These are phyloP conservation scores for Paradendryphiella salina DNA, from an alignment of 2,329 filamentous ascomycete genomes.

Conservation along the genomic window DNA sequence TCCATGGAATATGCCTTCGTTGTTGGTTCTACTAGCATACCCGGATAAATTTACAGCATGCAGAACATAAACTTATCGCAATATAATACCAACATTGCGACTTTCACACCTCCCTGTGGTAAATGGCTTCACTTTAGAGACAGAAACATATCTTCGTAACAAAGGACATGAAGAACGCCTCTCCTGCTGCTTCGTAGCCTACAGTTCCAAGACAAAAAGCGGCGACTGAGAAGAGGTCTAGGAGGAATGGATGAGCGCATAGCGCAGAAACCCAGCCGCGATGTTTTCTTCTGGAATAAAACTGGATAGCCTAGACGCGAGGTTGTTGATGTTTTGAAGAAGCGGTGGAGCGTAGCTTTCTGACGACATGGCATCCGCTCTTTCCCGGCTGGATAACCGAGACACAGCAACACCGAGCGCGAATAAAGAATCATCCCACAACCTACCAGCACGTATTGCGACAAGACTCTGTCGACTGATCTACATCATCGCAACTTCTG, in stretches of 20 bases:
- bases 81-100: too few relatives aligned
- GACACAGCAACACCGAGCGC: neutral
- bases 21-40: too few relatives aligned
- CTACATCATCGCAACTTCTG: neutral
- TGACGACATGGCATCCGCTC: neutral
- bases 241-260: neutral
- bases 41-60: too few relatives aligned
- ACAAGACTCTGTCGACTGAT: neutral
- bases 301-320: neutral
- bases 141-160: too few relatives aligned
- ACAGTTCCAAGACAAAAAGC: too few relatives aligned
- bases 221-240: neutral
- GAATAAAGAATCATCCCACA: neutral
- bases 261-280: neutral
- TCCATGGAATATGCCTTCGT: too few relatives aligned
- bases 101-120: too few relatives aligned
- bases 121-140: too few relatives aligned
- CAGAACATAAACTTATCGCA: too few relatives aligned
- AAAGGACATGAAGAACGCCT: too few relatives aligned
- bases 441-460: neutral
- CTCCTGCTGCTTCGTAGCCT: too few relatives aligned
- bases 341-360: neutral
- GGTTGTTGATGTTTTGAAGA: neutral
- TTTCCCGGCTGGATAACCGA: neutral
- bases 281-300: neutral